Percentiles rank a stretch among this genome's conserved stretches.
Evolutionary conservation across 768 basidiomycete genomes (phyloP).

Genomic region (Lactarius deliciosus): DNA sequence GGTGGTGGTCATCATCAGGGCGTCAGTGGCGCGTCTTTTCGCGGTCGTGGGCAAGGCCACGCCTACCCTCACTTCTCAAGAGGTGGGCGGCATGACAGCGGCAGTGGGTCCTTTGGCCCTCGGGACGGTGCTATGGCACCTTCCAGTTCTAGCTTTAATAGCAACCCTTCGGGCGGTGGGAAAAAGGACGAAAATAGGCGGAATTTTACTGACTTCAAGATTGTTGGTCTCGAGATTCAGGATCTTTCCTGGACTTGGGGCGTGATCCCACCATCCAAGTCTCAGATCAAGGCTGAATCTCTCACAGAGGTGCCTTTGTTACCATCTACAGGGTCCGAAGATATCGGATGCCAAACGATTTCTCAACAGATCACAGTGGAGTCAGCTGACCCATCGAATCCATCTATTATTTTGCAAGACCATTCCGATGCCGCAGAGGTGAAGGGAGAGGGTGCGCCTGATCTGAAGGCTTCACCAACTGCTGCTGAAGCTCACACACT

Average conservation of each 20-base stretch:
- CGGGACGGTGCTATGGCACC: constrained; percentile 46
- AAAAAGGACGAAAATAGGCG: constrained; percentile 88
- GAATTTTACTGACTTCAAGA: constrained; percentile 97
- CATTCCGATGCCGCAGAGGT: constrained; percentile 9
- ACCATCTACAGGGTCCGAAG: constrained; percentile 34
- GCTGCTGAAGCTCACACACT: neutral
- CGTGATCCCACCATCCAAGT: constrained; percentile 41
- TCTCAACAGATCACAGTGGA: constrained; percentile 14
- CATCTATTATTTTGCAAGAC: constrained; percentile 10
- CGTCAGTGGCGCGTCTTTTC: constrained; percentile 38
- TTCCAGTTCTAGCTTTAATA: constrained; percentile 27
- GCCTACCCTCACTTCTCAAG: constrained; percentile 36
- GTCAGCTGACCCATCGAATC: constrained; percentile 13
- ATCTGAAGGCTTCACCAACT: constrained; percentile 5
- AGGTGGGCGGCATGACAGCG: constrained; percentile 42
- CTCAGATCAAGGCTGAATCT: constrained; percentile 32
- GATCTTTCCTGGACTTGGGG: constrained; percentile 91
- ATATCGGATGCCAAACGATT: constrained; percentile 6
- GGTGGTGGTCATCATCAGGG: constrained; percentile 40
- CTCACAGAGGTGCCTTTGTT: constrained; percentile 37
- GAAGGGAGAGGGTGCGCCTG: constrained; percentile 13
- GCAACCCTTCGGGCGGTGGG: constrained; percentile 41
- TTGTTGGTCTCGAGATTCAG: constrained; percentile 83
- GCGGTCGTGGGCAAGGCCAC: constrained; percentile 65
- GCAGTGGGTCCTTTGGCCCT: constrained; percentile 37